Evolutionary conservation across 2,329 filamentous ascomycete species (phyloP).

Genomic region (Aplosporella prunicola): DNA sequence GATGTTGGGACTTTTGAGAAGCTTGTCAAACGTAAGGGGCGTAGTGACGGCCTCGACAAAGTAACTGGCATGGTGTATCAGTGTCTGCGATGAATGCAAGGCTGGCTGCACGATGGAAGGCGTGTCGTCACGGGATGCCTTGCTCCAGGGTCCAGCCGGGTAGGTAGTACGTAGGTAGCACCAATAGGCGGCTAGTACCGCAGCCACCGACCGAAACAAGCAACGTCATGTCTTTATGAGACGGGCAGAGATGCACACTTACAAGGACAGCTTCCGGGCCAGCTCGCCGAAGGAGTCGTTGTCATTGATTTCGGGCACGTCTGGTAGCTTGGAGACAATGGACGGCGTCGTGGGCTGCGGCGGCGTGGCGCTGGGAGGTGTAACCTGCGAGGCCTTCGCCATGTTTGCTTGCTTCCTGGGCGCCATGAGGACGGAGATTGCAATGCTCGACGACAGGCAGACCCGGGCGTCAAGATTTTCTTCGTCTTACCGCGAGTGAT

Average conservation of each 20-base stretch:
- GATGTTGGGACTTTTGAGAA: slow-evolving; percentile 57
- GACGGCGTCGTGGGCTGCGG: too few species aligned
- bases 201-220: background rate
- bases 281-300: slow-evolving; percentile 54
- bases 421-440: background rate
- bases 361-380: background rate
- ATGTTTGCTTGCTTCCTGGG: background rate
- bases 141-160: too few species aligned
- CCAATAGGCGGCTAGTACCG: background rate
- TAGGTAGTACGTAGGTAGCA: too few species aligned
- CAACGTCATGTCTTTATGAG: too few species aligned
- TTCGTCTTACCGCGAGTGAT: background rate
- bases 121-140: too few species aligned
- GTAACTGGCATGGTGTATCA: slow-evolving; percentile 18
- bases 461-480: background rate
- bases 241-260: slow-evolving; percentile 14
- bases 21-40: slow-evolving; percentile 64
- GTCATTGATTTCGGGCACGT: slow-evolving; percentile 48
- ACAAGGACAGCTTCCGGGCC: slow-evolving; percentile 59
- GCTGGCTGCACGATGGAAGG: slow-evolving; percentile 1
- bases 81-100: background rate
- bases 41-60: slow-evolving; percentile 50
- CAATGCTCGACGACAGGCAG: background rate
- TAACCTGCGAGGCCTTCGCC: background rate
- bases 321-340: too few species aligned